Evolutionary conservation across 2,329 filamentous ascomycete species (phyloP).

Genomic region (Scytalidium lignicola): DNA sequence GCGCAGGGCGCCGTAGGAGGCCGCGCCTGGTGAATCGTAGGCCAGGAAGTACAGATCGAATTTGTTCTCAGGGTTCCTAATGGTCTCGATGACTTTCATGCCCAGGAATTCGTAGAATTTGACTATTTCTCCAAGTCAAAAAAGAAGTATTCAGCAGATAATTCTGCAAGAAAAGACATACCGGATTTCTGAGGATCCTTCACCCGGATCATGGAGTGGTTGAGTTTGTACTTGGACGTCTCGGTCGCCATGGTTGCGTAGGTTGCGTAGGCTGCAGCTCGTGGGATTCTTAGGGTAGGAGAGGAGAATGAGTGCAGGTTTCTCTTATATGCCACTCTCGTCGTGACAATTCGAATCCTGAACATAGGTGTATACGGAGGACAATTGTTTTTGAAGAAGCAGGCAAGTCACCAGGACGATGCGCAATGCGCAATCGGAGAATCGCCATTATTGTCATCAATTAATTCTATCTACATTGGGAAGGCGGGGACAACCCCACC

Average conservation of each 20-base stretch:
- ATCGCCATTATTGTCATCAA: no score
- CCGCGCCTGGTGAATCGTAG: constrained; percentile 71
- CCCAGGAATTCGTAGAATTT: constrained; percentile 94
- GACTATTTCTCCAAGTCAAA: constrained; percentile 40
- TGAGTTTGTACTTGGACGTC: constrained; percentile 71
- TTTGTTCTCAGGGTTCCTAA: constrained; percentile 78
- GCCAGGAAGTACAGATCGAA: constrained; percentile 96
- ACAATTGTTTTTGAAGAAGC: no score
- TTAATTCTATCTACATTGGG: no score
- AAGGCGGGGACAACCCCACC: no score
- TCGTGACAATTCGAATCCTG: no score
- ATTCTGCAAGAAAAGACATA: constrained; percentile 28
- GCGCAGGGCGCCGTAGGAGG: constrained; percentile 63
- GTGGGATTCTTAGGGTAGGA: not conserved
- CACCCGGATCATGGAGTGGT: constrained; percentile 91
- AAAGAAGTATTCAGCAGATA: not conserved
- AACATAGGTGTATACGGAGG: no score
- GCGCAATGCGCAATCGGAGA: no score
- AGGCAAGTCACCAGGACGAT: no score
- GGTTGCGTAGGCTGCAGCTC: not conserved
- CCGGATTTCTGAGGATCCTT: constrained; percentile 84
- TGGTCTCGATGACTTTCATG: constrained; percentile 75
- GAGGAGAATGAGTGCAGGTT: no score
- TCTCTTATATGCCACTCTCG: no score
- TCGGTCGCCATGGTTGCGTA: constrained; percentile 56